These are phyloP conservation scores for Apophysomyces elegans DNA, from an alignment of 371 early-diverging fungal genomes.

Conservation along the genomic window DNA sequence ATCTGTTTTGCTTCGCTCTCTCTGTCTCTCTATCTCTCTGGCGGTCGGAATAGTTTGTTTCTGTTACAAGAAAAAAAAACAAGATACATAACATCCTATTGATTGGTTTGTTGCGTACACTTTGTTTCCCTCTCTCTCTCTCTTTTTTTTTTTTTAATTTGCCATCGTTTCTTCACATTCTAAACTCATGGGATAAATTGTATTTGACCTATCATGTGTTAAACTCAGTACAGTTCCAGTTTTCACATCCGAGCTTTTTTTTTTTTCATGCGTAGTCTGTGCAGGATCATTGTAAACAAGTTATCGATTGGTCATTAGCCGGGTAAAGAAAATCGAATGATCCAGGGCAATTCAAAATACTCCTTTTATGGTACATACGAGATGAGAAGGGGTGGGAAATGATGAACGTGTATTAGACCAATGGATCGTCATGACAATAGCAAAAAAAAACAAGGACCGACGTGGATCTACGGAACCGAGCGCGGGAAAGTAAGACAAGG, in stretches of 20 bases:
- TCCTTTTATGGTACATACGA: too few species aligned
- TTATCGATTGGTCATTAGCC: background rate
- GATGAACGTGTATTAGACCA: too few species aligned
- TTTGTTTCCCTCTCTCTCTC: background rate
- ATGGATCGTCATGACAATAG: too few species aligned
- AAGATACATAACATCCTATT: too few species aligned
- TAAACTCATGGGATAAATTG: constrained; percentile 2
- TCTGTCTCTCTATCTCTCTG: background rate
- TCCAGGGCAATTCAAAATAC: background rate
- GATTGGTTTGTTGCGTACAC: background rate
- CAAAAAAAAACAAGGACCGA: too few species aligned
- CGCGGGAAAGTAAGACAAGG: too few species aligned
- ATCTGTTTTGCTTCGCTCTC: background rate
- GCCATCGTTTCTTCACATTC: constrained; percentile 5
- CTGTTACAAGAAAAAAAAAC: background rate
- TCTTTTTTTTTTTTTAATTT: background rate
- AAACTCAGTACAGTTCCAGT: background rate
- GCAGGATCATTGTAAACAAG: background rate
- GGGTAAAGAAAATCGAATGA: background rate
- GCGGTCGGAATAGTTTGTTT: background rate
- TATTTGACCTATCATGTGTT: constrained; percentile 8
- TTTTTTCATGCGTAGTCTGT: constrained; percentile 3
- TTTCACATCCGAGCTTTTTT: background rate
- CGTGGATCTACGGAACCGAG: too few species aligned
- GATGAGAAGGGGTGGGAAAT: too few species aligned